Evolutionary conservation across 495 filamentous ascomycete genomes (phyloP), one percentile per base, ranked within the genome.

Genomic region (Penicillium angulare): DNA sequence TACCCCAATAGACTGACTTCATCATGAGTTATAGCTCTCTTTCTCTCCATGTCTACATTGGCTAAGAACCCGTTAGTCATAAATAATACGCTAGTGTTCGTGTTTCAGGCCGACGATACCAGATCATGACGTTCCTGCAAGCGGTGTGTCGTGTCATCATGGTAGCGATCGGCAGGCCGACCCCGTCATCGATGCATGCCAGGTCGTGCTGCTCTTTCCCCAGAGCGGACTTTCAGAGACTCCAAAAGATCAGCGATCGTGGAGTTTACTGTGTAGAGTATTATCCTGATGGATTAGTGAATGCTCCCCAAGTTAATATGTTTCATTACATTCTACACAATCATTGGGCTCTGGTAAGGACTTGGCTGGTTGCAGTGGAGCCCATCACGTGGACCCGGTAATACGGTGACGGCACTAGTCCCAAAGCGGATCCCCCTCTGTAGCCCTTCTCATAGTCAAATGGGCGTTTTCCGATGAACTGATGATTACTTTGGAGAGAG

Each of bases 401-500:
- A 57, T 61, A 59, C 58, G 15, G 50, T 59, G 54, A 62, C 56
- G 16, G 31, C 55, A 48, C 61, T 52, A 57, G 41, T 42, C 61
- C 53, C 32, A 53, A 60, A 52, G 16, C 61, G 56, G 61, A 56
- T 18, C 20, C 5, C 12, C 17, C 8, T 10, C 26, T 29, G 27
- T 44, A 10, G n/a, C n/a, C n/a, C n/a, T n/a, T n/a, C n/a, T n/a
- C n/a, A 44, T 44, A 29, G 24, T 44, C 29, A 13, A 38, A 41
- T 23, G 38, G 21, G 38, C 38, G n/a, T 7, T 24, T n/a, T 41
- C 38, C 38, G 38, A 41, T 41, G 18, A 41, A 44, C 27, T 31
- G n/a, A n/a, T n/a, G n/a, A n/a, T n/a, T n/a, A n/a, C n/a, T n/a
- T n/a, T n/a, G n/a, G n/a, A n/a, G n/a, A n/a, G n/a, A n/a, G n/a